phyloP scores from a whole-genome alignment of 2,329 filamentous ascomycete species.

The Decorospora gaudefroyi region DNA sequence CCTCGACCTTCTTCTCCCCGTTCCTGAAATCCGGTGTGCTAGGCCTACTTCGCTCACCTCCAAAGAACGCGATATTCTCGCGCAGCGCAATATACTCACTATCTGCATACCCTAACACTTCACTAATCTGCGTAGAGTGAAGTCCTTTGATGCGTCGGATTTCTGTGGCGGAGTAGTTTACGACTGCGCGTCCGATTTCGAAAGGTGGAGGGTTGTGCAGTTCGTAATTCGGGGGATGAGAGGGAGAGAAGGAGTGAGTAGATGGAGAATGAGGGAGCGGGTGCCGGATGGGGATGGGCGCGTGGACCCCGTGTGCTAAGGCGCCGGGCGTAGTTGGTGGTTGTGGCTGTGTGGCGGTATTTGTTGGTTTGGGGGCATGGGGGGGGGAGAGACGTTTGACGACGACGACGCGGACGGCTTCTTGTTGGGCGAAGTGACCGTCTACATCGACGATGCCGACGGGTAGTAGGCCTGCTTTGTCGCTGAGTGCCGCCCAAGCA shows the following conservation, averaged over 20 bases:
- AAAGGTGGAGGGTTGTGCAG: slow-evolving; percentile 46
- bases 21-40: slow-evolving; percentile 40
- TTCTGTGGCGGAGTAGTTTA: slow-evolving; percentile 89
- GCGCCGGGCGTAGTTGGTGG: slow-evolving; percentile 17
- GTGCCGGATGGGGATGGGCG: slow-evolving; percentile 26
- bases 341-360: slow-evolving; percentile 1
- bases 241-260: not conserved
- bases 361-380: slow-evolving; percentile 6
- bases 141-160: slow-evolving; percentile 82
- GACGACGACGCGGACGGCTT: slow-evolving; percentile 84
- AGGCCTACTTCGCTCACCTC: slow-evolving; percentile 46
- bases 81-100: slow-evolving; percentile 90
- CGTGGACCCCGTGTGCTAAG: slow-evolving; percentile 23
- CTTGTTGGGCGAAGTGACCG: slow-evolving; percentile 86
- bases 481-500: slow-evolving; percentile 75
- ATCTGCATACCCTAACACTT: slow-evolving; percentile 85
- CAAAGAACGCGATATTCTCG: slow-evolving; percentile 82
- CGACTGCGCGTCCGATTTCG: slow-evolving; percentile 86
- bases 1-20: slow-evolving; percentile 8
- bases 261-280: slow-evolving; percentile 12
- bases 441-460: slow-evolving; percentile 90
- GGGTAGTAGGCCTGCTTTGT: slow-evolving; percentile 85
- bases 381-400: slow-evolving; percentile 61
- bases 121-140: slow-evolving; percentile 78
- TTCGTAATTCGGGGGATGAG: slow-evolving; percentile 34